Base-by-base conservation (phyloP, 2,329 filamentous ascomycete genomes). In the Venturia oleaginea region DNA sequence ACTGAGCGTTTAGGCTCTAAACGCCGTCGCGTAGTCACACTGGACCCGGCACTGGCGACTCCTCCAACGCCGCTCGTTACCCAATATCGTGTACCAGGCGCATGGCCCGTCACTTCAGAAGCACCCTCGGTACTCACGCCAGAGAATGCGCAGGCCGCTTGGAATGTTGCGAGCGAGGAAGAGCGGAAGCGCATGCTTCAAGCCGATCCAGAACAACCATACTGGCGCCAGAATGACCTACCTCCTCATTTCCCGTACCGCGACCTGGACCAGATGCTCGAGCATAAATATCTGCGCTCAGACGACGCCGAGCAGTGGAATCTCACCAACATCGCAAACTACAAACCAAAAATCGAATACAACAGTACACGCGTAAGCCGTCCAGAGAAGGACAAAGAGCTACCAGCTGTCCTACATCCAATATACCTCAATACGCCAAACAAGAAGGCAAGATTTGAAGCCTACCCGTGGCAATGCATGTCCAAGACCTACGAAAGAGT, bases 401-500 rank as follows among this genome's bases (percentile, higher is more conserved):
- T 51, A 51, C 46, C 46, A 24, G 46, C 22, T 51, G 22, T 51
- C 24, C 46, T 51, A 15, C 46, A 51, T 22, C 46, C 46, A 27
- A 51, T 51, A 51, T 51, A 51, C 22, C 46, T 51, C 22, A 51
- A 51, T 5, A 51, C 46, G 22, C 46, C 27, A 34, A 8, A 34
- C 51, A 57, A 34, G 7, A 57, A 57, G 27, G 27, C 30, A 57
- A 57, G 30, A 15, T 51, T 24, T 3, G 27, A 57, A 5, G 51
- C 51, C 27, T 34, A 57, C 15, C 51, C 30, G 51, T 57, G 30
- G 27, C 51, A 22, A 57, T 57, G 27, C 51, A 34, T 57, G 30
- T 34, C 30, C 51, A 57, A 57, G 51, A 34, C 51, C 27, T 57
- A 57, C 51, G 51, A 57, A 17, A 57, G 51, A 34, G 51, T 57